Conservation (phyloP, 2,329 filamentous ascomycete species). For the Botrytis porri region DNA sequence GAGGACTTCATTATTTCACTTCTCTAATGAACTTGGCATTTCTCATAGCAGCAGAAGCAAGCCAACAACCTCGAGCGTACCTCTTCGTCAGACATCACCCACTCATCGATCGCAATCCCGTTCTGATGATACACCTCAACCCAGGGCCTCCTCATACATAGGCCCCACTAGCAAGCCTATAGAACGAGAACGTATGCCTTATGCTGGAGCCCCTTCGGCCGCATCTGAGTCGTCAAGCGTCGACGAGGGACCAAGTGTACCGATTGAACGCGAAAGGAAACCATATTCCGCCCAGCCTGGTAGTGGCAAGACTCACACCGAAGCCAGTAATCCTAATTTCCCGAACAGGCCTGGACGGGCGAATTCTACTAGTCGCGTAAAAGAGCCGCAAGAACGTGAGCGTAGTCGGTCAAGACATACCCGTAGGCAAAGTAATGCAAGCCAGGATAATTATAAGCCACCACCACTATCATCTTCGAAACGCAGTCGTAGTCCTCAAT, state of each 20-base stretch:
- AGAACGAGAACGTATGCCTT: conserved; percentile 41
- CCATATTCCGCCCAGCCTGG: conserved; percentile 61
- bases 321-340: conserved; percentile 30
- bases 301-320: conserved; percentile 54
- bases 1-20: conserved; percentile 55
- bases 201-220: conserved; percentile 37
- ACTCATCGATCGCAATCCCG: conserved; percentile 26
- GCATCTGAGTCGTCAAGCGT: conserved; percentile 41
- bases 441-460: conserved; percentile 25
- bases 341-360: conserved; percentile 25
- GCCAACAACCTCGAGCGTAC: conserved; percentile 31
- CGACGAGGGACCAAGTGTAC: conserved; percentile 41
- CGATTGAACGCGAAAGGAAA: conserved; percentile 63
- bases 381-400: conserved; percentile 19
- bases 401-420: conserved; percentile 17
- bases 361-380: conserved; percentile 30
- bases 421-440: conserved; percentile 29
- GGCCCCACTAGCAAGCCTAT: conserved; percentile 34
- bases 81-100: conserved; percentile 31
- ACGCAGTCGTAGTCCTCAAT: conserved; percentile 29
- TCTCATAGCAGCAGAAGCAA: conserved; percentile 41
- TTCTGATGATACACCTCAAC: conserved; percentile 29
- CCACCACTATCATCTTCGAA: conserved; percentile 19
- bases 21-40: conserved; percentile 44
- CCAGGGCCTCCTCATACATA: conserved; percentile 28